Percentiles rank a stretch among this genome's conserved stretches.
These are phyloP conservation scores for Acanthochlamys bracteata DNA, from an alignment of 106 monocot genomes.

Conservation along the genomic window DNA sequence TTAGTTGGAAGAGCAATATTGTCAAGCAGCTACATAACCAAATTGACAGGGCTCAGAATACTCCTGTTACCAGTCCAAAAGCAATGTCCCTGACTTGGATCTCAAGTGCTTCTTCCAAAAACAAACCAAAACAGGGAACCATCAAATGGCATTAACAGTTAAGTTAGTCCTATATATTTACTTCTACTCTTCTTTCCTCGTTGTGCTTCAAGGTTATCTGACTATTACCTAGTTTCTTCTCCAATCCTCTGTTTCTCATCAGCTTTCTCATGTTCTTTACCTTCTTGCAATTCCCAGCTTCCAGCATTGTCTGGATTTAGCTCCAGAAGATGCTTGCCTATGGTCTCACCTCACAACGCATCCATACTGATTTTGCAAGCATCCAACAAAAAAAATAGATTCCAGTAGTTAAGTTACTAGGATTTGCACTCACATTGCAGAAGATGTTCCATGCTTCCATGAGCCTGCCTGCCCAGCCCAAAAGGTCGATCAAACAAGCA, in stretches of 20 bases:
- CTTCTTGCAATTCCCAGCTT: constrained; percentile 23
- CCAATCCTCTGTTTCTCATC: constrained; percentile 24
- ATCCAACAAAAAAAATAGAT: constrained; percentile 41
- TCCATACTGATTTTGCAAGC: constrained; percentile 29
- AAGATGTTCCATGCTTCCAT: constrained; percentile 47
- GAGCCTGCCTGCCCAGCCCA: constrained; percentile 34
- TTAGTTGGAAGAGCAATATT: no score
- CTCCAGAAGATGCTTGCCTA: constrained; percentile 18
- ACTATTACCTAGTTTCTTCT: constrained; percentile 28
- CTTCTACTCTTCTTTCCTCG: no score
- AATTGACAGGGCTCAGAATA: no score
- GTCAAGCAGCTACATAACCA: no score
- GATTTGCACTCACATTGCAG: constrained; percentile 6
- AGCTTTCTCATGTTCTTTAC: constrained; percentile 27
- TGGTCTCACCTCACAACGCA: constrained; percentile 20
- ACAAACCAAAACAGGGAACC: no score
- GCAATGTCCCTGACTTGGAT: no score
- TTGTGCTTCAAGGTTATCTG: constrained; percentile 8
- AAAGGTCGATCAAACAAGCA: constrained; percentile 37
- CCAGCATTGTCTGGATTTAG: constrained; percentile 27
- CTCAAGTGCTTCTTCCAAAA: no score
- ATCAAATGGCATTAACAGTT: no score
- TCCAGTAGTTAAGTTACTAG: constrained; percentile 5
- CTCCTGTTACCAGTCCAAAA: no score
- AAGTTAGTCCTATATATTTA: no score